Evolutionary conservation across 345 rosid genomes (phyloP), one percentile per base, ranked within the genome.

Genomic region (Populus ilicifolia): DNA sequence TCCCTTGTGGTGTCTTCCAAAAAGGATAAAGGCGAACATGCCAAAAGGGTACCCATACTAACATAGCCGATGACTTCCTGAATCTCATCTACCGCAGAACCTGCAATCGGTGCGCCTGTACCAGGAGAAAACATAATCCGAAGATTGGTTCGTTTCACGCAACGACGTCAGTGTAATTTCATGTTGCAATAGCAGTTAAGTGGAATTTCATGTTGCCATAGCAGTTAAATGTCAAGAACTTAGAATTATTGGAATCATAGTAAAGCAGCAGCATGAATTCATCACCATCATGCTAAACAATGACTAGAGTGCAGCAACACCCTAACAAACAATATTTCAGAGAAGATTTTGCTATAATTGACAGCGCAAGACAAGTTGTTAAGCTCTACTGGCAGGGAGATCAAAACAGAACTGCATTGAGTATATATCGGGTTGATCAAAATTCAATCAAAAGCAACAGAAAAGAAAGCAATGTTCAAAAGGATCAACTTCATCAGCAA

Each of bases 1-100:
- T 56, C 89, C 84, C 76, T 92, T 96, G 80, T 96, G 96, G 87
- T 91, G 98, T 44, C 94, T 78, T 9, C 98, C 97, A 23, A 95
- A 95, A 5, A 95, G 92, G 83, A 93, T 76, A 0, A 97, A 93
- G 38, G 99, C 97, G 76, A 86, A 54, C 83, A 89, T 80, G 70
- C 97, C 97, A 41, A 96, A 96, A 8, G 98, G 98, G 85, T 92
- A 94, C 8, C 97, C 99, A 96, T 64, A 79, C 99, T 92, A 50
- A 90, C 88, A 43, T 92, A 94, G 63, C 94, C 99, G 27, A 90
- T 89, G 9, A 89, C 95, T 80, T 90, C 89, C 70, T 90, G 84
- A 9, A 96, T 75, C 83, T 92, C 86, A 52, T 94, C 92, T 20
- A 91, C 93, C 6, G 97, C 97, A 10, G 99, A 92, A 52, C 99